Percentiles rank a stretch among this genome's conserved stretches.
phyloP scores from a whole-genome alignment of 352 stramenopile species.

The Phytophthora hybrid region DNA sequence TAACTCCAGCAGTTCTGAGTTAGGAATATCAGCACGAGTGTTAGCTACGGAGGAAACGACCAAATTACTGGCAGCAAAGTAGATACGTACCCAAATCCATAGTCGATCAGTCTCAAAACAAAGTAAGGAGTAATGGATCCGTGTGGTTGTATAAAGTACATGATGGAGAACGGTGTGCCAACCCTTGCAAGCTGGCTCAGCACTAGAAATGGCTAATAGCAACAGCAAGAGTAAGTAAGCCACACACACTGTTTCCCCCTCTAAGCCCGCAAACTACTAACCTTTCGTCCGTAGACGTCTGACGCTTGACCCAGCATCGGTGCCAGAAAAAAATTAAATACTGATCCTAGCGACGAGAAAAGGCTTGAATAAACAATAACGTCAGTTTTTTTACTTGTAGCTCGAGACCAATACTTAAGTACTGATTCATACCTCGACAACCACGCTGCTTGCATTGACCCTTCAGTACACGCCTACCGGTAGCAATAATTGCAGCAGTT shows the following conservation, averaged over 20 bases:
- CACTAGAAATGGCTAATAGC: conserved; percentile 73
- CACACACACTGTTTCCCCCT: background rate
- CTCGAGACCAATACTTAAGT: background rate
- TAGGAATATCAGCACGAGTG: background rate
- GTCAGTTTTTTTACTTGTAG: background rate
- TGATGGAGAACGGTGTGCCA: conserved; percentile 70
- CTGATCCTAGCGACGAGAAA: conserved; percentile 67
- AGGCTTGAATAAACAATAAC: conserved; percentile 41
- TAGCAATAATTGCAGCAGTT: background rate
- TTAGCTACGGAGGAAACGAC: background rate
- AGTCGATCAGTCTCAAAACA: conserved; percentile 63
- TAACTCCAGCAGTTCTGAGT: conserved; percentile 65
- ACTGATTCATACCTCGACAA: conserved; percentile 56
- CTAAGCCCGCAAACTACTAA: conserved; percentile 26
- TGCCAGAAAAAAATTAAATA: conserved; percentile 73
- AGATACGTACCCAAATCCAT: conserved; percentile 63
- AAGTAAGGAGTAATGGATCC: conserved; percentile 77
- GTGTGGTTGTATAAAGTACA: conserved; percentile 68
- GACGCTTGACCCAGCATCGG: conserved; percentile 79
- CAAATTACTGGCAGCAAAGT: background rate
- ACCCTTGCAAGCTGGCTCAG: conserved; percentile 67
- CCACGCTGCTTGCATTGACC: conserved; percentile 76
- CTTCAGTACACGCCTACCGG: conserved; percentile 59
- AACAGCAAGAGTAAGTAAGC: conserved; percentile 3
- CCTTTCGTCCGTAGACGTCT: conserved; percentile 81